Evolutionary conservation across 768 basidiomycete species (phyloP).

Genomic region (Podaxis sp.): DNA sequence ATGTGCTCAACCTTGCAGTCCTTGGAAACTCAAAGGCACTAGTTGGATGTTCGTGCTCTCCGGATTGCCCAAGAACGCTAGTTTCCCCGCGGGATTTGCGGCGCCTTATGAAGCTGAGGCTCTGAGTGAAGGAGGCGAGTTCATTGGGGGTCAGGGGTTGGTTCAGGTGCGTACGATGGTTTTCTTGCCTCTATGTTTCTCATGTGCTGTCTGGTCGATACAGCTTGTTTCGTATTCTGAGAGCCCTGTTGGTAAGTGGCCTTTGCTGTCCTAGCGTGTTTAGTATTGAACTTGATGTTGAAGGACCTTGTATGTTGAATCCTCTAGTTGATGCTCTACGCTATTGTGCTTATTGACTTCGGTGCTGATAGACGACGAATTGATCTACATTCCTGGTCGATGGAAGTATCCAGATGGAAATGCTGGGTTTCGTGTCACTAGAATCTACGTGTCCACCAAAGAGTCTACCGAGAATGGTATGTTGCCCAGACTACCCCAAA

Average conservation of each 20-base stretch:
- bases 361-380: constrained; percentile 28
- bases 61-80: constrained; percentile 19
- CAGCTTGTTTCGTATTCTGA: constrained; percentile 32
- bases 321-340: neutral
- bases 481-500: neutral
- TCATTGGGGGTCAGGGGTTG: constrained; percentile 28
- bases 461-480: constrained; percentile 30
- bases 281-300: neutral
- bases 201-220: neutral
- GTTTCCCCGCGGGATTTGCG: constrained; percentile 33
- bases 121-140: constrained; percentile 27
- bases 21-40: constrained; percentile 31
- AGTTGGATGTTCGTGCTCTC: constrained; percentile 28
- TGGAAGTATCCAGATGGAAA: constrained; percentile 31
- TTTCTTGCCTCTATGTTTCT: neutral
- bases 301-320: constrained; percentile 3
- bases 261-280: neutral
- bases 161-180: constrained; percentile 22
- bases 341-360: neutral
- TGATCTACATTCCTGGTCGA: constrained; percentile 32
- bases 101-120: constrained; percentile 26
- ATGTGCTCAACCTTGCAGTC: constrained; percentile 18
- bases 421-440: constrained; percentile 29
- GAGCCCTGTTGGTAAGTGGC: constrained; percentile 31
- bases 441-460: constrained; percentile 34